phyloP scores from a whole-genome alignment of 2,329 filamentous ascomycete genomes.

The Beauveria varroae region DNA sequence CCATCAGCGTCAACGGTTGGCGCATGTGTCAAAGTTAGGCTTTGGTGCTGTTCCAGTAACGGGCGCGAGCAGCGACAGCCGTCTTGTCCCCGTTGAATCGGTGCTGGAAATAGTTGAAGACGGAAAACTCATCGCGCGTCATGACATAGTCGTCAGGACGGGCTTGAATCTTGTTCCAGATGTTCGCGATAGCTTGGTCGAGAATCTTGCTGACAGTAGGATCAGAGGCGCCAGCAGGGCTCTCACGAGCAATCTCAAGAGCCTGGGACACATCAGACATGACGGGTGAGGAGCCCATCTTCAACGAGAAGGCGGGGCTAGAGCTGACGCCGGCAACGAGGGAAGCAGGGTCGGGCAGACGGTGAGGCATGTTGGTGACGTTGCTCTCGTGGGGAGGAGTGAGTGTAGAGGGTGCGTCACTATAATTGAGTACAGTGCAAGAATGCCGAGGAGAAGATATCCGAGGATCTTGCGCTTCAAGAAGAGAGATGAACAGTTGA shows the following conservation, averaged over 20 bases:
- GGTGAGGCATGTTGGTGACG: constrained; percentile 5
- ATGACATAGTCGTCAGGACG: constrained; percentile 66
- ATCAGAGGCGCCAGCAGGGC: constrained; percentile 57
- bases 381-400: background rate
- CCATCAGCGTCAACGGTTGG: background rate
- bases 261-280: constrained; percentile 49
- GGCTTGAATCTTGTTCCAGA: constrained; percentile 61
- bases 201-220: constrained; percentile 56
- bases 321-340: constrained; percentile 5
- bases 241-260: constrained; percentile 69
- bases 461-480: background rate
- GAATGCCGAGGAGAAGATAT: too few relatives aligned
- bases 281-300: background rate
- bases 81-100: constrained; percentile 49
- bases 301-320: background rate
- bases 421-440: background rate
- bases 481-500: background rate
- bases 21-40: constrained; percentile 20
- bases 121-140: constrained; percentile 67
- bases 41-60: constrained; percentile 45
- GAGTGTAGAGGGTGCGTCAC: background rate
- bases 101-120: constrained; percentile 78
- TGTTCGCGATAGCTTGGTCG: constrained; percentile 51
- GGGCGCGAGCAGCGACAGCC: constrained; percentile 39
- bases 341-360: constrained; percentile 7